A percentile compares a stretch with the other conserved stretches of the same genome.
Evolutionary conservation across 176 grass and related monocot species (phyloP).

Genomic region (Rhynchospora breviuscula): DNA sequence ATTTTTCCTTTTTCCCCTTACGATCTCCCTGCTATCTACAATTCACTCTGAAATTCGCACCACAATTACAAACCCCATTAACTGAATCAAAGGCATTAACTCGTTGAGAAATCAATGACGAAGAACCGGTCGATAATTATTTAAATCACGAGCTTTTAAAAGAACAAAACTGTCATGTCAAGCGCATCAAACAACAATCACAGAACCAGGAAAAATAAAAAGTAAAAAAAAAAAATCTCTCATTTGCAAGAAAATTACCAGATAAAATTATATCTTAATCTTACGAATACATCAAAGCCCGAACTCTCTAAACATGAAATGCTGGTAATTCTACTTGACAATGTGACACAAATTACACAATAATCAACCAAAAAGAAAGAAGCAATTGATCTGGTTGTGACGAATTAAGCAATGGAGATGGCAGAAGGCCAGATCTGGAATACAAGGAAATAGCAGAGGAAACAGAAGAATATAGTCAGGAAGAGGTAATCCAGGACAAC

Average conservation of each 20-base stretch:
- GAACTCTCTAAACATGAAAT: not conserved
- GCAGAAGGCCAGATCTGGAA: conserved; percentile 42
- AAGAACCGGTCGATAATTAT: not conserved
- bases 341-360: not conserved
- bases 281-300: not conserved
- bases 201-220: not conserved
- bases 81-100: too few species aligned
- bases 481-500: conserved; percentile 76
- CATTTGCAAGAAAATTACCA: not conserved
- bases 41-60: too few species aligned
- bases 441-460: conserved; percentile 76
- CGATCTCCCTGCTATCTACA: too few species aligned
- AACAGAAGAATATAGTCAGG: conserved; percentile 69
- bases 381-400: not conserved
- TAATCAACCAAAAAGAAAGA: not conserved
- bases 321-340: not conserved
- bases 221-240: not conserved
- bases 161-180: not conserved
- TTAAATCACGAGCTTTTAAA: not conserved
- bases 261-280: not conserved
- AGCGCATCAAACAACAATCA: not conserved
- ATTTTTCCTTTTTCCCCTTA: too few species aligned
- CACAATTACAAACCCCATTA: not conserved
- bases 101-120: not conserved
- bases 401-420: not conserved